Evolutionary conservation across 768 basidiomycete species (phyloP), one percentile per base, ranked within the genome.

Genomic region (Suillus cothurnatus): DNA sequence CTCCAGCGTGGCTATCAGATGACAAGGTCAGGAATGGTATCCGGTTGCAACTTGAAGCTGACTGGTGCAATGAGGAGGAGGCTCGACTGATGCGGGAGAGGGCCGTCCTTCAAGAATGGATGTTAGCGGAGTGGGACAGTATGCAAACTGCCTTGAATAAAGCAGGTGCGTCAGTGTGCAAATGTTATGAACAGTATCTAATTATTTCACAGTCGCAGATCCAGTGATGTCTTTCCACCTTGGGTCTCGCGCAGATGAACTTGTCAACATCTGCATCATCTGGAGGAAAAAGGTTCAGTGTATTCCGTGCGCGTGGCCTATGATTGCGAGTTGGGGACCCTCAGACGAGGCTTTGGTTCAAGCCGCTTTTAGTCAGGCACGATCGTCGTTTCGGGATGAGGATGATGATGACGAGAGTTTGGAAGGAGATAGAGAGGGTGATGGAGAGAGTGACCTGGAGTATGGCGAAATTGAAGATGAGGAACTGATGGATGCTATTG

Each of bases 41-140:
- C 32, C 31, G 38, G n/a, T 64, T 63, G 1, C 21, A 70, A n/a
- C 52, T 74, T 9, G 66, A 74, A 8, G 31, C 64, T 26, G 71
- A 77, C 19, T 62, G 70, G 1, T 76, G 74, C 59, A 28, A 59
- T 12, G 76, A 80, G 61, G 77, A 80, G 57, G 67, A 66, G 14
- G 57, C 17, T 14, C 43, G 57, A 19, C 49, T 78, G 26, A 15
- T 19, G n/a, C 49, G 31, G 7, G 73, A 76, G 62, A n/a, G 67
- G 34, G 32, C 43, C 19, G 49, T 64, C 15, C 57, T 78, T 67
- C 70, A 69, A 57, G 66, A 66, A 36, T 78, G 76, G 77, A 66
- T 72, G 55, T 32, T 58, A 7, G 70, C 69, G 52, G 75, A 78
- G 49, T 78, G 76, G 76, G 53, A n/a, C 23, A 0, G 21, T 61